Conservation (phyloP, 306 rosid species). For the Ammopiptanthus mongolicus region DNA sequence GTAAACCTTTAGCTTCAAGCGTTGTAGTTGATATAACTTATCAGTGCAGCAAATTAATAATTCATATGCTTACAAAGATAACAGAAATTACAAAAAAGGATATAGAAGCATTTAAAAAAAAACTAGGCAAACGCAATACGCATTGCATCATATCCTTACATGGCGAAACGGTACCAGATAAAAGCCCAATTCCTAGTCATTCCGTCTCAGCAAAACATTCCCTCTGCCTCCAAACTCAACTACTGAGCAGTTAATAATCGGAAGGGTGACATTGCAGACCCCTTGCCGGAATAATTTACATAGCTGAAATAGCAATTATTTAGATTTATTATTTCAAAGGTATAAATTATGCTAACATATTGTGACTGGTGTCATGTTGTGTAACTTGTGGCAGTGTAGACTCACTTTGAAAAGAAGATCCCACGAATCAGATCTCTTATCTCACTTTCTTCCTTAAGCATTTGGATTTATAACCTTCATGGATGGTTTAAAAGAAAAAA, state of each 20-base stretch:
- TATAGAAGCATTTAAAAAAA: background rate
- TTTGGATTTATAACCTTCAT: background rate
- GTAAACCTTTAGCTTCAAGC: background rate
- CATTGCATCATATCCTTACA: too few relatives aligned
- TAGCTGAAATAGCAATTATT: background rate
- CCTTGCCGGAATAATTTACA: background rate
- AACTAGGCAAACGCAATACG: too few relatives aligned
- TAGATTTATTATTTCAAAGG: background rate
- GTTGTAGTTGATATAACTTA: background rate
- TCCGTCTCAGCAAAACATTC: constrained; percentile 24
- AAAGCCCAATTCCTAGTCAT: background rate
- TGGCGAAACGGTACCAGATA: too few relatives aligned
- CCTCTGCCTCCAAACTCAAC: background rate
- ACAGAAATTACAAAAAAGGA: background rate
- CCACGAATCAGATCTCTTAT: background rate
- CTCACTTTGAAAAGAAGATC: background rate
- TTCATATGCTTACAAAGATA: background rate
- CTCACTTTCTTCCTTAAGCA: constrained; percentile 5
- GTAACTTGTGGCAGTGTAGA: background rate
- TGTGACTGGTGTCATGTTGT: background rate
- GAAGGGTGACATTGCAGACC: background rate
- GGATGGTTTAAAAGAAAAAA: background rate
- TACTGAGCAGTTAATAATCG: background rate
- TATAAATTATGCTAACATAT: background rate
- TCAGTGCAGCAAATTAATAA: background rate